Evolutionary conservation across 805 yeast species (phyloP).

Genomic region (Lipomyces starkeyi): DNA sequence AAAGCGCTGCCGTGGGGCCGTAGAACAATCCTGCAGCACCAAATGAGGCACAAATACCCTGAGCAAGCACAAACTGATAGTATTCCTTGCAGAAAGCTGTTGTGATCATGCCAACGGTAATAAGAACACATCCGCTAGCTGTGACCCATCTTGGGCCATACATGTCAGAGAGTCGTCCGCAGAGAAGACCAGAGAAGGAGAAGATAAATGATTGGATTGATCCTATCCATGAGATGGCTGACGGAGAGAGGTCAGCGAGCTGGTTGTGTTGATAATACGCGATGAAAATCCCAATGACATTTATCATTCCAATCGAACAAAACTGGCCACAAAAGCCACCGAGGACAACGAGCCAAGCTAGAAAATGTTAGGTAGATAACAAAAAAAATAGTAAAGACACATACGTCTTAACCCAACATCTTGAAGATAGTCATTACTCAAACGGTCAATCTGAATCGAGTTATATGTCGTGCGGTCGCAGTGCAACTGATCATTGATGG

Average conservation of each 20-base stretch:
- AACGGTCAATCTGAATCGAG: constrained; percentile 10
- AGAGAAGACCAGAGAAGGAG: constrained; percentile 23
- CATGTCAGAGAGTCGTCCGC: constrained; percentile 35
- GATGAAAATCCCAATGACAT: constrained; percentile 27
- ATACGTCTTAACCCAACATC: constrained; percentile 26
- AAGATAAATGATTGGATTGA: constrained; percentile 30
- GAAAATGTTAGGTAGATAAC: constrained; percentile 1
- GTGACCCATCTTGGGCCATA: constrained; percentile 38
- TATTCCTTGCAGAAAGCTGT: constrained; percentile 49
- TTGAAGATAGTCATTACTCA: constrained; percentile 11
- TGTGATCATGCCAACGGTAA: constrained; percentile 43
- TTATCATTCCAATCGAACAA: constrained; percentile 61
- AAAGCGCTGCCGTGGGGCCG: constrained; percentile 52
- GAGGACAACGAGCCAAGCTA: constrained; percentile 56
- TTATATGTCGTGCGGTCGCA: constrained; percentile 8
- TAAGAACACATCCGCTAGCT: constrained; percentile 39
- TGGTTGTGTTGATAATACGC: constrained; percentile 33
- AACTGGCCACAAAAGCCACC: constrained; percentile 65
- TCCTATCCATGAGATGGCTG: constrained; percentile 36
- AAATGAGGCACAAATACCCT: constrained; percentile 57
- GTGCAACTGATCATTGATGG: too few relatives aligned
- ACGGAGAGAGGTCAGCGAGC: constrained; percentile 18
- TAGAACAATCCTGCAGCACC: constrained; percentile 54
- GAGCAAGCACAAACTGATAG: constrained; percentile 60
- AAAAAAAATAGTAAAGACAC: neutral